phyloP scores from a whole-genome alignment of 2,329 filamentous ascomycete genomes.

The Aspergillus transmontanensis region DNA sequence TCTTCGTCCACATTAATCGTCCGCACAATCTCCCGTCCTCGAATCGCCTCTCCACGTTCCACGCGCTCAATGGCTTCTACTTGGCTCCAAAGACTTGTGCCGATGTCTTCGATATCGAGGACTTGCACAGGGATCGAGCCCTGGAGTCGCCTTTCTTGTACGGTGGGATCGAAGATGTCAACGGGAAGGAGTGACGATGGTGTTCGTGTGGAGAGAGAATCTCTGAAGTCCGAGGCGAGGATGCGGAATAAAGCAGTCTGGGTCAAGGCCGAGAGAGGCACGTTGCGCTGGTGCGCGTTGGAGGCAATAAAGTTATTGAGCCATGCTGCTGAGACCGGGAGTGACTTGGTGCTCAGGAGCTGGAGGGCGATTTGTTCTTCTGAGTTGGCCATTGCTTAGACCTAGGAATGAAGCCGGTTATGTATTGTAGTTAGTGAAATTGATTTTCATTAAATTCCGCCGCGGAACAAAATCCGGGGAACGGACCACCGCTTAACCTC shows the following conservation, averaged over 20 bases:
- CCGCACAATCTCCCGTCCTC: conserved; percentile 79
- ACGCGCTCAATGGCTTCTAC: conserved; percentile 68
- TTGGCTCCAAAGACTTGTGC: conserved; percentile 80
- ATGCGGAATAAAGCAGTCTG: conserved; percentile 82
- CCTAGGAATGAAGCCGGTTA: not conserved
- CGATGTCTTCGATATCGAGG: conserved; percentile 81
- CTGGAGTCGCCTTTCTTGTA: conserved; percentile 59
- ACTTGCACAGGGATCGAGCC: conserved; percentile 76
- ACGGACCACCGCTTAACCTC: conserved; percentile 32
- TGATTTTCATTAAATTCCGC: not conserved
- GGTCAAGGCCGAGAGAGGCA: conserved; percentile 69
- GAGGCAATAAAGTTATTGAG: conserved; percentile 64
- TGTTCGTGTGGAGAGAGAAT: conserved; percentile 57
- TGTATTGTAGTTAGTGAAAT: not conserved
- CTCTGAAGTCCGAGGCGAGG: conserved; percentile 74
- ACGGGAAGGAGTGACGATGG: conserved; percentile 55
- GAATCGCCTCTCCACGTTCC: conserved; percentile 53
- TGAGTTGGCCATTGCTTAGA: conserved; percentile 27
- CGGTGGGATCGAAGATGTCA: conserved; percentile 56
- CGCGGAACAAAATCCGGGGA: conserved; percentile 17
- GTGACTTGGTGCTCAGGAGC: conserved; percentile 56
- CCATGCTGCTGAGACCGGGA: conserved; percentile 63
- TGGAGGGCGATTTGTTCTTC: conserved; percentile 52
- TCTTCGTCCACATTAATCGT: conserved; percentile 61
- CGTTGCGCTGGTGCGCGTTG: conserved; percentile 52